Percentiles rank a stretch among this genome's conserved stretches.
These are phyloP conservation scores for Populus davidiana DNA, from an alignment of 345 rosid genomes.

Conservation along the genomic window DNA sequence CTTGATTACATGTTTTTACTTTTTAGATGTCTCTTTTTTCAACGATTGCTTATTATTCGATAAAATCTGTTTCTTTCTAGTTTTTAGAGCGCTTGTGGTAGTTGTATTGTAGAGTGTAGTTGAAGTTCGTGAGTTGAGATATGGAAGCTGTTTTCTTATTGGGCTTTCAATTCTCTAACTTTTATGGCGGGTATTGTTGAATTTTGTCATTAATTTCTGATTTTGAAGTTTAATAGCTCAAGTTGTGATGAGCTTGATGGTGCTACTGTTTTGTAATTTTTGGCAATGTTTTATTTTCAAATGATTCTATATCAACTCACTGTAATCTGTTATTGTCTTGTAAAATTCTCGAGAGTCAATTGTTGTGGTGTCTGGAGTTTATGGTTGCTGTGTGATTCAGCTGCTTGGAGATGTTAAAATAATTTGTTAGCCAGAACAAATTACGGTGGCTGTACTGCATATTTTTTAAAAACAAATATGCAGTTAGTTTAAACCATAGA, in stretches of 20 bases:
- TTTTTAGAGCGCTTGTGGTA: too few species aligned
- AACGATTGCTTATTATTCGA: too few species aligned
- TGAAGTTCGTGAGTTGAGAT: background rate
- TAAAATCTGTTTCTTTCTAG: background rate
- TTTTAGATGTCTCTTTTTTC: background rate
- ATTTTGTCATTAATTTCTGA: background rate
- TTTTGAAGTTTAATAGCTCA: background rate
- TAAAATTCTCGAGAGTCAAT: background rate
- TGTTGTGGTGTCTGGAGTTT: background rate
- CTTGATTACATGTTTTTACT: background rate
- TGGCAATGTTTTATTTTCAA: background rate
- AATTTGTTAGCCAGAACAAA: background rate
- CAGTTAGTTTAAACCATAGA: background rate
- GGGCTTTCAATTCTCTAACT: background rate
- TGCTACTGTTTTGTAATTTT: background rate
- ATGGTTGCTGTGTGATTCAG: background rate
- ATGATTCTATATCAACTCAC: background rate
- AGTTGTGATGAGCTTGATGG: background rate
- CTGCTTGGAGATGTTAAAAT: background rate
- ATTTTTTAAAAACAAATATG: background rate
- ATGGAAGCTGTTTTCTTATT: background rate
- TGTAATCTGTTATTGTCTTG: too few species aligned
- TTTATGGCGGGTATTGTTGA: background rate
- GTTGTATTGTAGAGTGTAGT: background rate
- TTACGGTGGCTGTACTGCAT: background rate